Base-by-base conservation (phyloP, 176 grass and related monocot species). In the Pontederia paniculata region DNA sequence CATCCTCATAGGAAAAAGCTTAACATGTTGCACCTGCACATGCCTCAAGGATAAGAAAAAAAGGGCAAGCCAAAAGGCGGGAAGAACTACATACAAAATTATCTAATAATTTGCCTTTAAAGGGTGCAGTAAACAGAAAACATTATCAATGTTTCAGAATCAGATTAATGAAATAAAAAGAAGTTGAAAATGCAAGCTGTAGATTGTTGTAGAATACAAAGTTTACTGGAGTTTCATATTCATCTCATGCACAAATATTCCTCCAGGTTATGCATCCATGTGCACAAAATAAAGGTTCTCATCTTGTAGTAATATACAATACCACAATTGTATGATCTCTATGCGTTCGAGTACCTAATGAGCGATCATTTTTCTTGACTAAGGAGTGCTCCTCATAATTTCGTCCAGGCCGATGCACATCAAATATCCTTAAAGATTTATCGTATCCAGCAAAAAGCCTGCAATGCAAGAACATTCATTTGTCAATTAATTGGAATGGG, bases 401-500 rank as follows among this genome's bases (percentile, higher is more conserved):
- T 80, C 93, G 81, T 63, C 93, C 93, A 72, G 93, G 93, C 22
- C 83, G 74, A 77, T 91, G 83, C 59, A 98, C 83, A 60, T 98
- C 93, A 80, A 98, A 98, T 20, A 98, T 74, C 81, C 93, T 78
- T 48, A 98, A 81, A 41, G 63, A 45, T 81, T 91, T 98, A 54
- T 98, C 88, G 69, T 88, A 97, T 77, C 93, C 93, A 81, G 93
- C 93, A 84, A 84, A 97, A 54, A 98, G 80, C 78, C 93, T 98
- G 66, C 48, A 60, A 20, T 79, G 70, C 51, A 84, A 44, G 42
- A 76, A 46, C 21, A 17, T 17, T 23, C 21, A 22, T 5, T 20
- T 22, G 11, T 23, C 14, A 9, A 23, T 23, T 4, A 10, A 3
- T 10, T 44, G 3, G 42, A 37, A 37, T 37, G 7, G n/a, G 1